Conservation (phyloP, 1,284 basidiomycete species). For the Irpex lacteus region DNA sequence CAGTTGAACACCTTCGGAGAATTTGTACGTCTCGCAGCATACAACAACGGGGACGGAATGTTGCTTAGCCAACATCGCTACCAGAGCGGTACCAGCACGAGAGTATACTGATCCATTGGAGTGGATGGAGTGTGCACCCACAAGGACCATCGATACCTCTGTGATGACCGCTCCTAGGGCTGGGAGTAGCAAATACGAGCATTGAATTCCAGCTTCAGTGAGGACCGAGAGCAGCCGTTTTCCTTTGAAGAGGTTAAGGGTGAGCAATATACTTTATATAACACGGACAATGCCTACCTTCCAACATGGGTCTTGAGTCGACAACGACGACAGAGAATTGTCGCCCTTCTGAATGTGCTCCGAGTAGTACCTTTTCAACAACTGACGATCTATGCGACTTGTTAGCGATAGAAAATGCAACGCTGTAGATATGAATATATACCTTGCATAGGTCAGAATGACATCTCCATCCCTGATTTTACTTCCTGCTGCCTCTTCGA, state of each 20-base stretch:
- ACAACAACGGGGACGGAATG: conserved; percentile 92
- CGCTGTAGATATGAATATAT: conserved; percentile 14
- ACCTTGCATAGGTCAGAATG: conserved; percentile 92
- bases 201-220: conserved; percentile 73
- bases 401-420: not conserved
- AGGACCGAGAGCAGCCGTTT: conserved; percentile 78
- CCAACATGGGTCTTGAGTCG: conserved; percentile 92
- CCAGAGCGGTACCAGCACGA: conserved; percentile 91
- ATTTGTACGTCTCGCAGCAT: conserved; percentile 99
- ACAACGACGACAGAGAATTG: conserved; percentile 90
- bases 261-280: no score
- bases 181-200: conserved; percentile 92
- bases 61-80: conserved; percentile 94
- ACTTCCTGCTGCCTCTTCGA: conserved; percentile 82
- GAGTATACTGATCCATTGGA: conserved; percentile 95
- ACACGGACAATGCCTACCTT: conserved; percentile 54
- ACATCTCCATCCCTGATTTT: conserved; percentile 96
- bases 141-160: conserved; percentile 78
- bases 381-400: conserved; percentile 74
- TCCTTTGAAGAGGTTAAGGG: conserved; percentile 42
- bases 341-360: conserved; percentile 72
- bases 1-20: conserved; percentile 88
- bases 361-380: conserved; percentile 87
- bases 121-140: conserved; percentile 93
- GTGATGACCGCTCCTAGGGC: conserved; percentile 83